These are phyloP conservation scores for Infundibulicybe gibba DNA, from an alignment of 768 basidiomycete species.

Conservation along the genomic window DNA sequence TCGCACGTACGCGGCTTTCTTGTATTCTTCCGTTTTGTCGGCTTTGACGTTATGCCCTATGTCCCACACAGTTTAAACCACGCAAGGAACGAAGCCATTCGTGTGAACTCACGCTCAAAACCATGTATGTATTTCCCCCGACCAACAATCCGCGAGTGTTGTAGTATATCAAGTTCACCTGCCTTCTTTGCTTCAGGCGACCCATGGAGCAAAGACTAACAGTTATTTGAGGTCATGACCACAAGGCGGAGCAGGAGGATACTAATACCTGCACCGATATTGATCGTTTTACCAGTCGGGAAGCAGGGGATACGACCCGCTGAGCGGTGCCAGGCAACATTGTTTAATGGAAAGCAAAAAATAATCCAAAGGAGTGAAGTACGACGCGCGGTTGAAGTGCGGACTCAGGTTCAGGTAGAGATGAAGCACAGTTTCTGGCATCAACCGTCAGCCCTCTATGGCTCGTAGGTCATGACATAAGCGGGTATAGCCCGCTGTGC, in stretches of 20 bases:
- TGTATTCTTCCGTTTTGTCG: conserved; percentile 77
- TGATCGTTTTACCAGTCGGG: conserved; percentile 35
- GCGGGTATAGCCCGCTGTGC: background rate
- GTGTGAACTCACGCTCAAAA: conserved; percentile 65
- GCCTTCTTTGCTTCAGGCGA: conserved; percentile 85
- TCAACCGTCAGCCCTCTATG: background rate
- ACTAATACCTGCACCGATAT: conserved; percentile 62
- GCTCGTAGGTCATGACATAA: background rate
- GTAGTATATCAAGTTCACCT: conserved; percentile 69
- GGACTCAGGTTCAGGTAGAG: no score
- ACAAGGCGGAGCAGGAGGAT: conserved; percentile 14
- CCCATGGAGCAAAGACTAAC: conserved; percentile 87
- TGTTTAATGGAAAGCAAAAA: background rate
- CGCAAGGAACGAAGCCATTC: background rate
- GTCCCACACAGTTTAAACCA: conserved; percentile 11
- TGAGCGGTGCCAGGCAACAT: background rate
- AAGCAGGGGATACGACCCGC: conserved; percentile 16
- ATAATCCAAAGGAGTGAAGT: background rate
- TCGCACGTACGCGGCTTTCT: conserved; percentile 74
- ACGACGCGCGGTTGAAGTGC: background rate
- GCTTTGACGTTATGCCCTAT: conserved; percentile 86
- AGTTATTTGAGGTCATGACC: conserved; percentile 11
- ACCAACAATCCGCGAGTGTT: conserved; percentile 87
- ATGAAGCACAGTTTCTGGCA: background rate
- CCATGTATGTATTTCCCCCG: conserved; percentile 93